These are phyloP conservation scores for Chamaecrista fasciculata DNA, from an alignment of 306 rosid species.

Conservation along the genomic window DNA sequence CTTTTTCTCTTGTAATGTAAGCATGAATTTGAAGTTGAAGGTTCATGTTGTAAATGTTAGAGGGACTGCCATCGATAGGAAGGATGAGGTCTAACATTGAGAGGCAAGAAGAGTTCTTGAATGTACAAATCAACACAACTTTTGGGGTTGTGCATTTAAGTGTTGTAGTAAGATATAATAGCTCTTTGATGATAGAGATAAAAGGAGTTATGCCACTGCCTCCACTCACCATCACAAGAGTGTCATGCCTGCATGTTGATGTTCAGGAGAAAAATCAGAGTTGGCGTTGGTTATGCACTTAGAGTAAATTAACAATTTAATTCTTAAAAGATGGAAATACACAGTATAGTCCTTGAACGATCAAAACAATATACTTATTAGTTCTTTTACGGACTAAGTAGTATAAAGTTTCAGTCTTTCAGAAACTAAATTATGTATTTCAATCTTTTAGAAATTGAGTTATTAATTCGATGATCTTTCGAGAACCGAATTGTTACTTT, in stretches of 20 bases:
- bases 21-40: slow-evolving; percentile 55
- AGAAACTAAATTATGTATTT: too few relatives aligned
- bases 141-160: slow-evolving; percentile 42
- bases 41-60: slow-evolving; percentile 38
- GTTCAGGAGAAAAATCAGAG: too few relatives aligned
- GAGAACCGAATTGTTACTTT: too few relatives aligned
- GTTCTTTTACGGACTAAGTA: too few relatives aligned
- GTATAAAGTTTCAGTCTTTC: too few relatives aligned
- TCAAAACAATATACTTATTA: too few relatives aligned
- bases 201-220: slow-evolving; percentile 84
- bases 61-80: slow-evolving; percentile 39
- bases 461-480: too few relatives aligned
- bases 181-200: slow-evolving; percentile 60
- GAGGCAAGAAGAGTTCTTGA: slow-evolving; percentile 44
- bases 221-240: slow-evolving; percentile 64
- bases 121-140: slow-evolving; percentile 47
- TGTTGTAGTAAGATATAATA: slow-evolving; percentile 33
- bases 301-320: too few relatives aligned
- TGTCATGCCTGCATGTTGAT: slow-evolving; percentile 40
- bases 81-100: slow-evolving; percentile 61
- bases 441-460: too few relatives aligned
- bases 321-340: too few relatives aligned
- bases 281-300: too few relatives aligned
- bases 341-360: too few relatives aligned
- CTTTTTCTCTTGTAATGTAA: slow-evolving; percentile 56